Evolutionary conservation across 306 rosid genomes (phyloP), one percentile per base, ranked within the genome.

Genomic region (Heteromeles arbutifolia): DNA sequence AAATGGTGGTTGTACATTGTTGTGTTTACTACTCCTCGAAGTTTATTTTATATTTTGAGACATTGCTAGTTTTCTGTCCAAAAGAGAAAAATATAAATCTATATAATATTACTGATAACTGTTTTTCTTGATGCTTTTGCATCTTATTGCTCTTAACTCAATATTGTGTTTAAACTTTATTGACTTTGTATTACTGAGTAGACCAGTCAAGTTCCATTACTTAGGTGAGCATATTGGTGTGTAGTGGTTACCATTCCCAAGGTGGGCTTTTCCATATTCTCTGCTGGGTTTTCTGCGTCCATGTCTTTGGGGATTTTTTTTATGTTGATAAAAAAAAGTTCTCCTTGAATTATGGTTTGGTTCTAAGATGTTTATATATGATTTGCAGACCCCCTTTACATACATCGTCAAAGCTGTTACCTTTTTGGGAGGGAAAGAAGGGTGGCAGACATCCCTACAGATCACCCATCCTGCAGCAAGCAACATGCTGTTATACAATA

Each of bases 401-500:
- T 95, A 81, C 97, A 95, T 82, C 97, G 97, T 52, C 97, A 95
- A 90, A 95, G 97, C 75, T 92, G 93, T 77, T 95, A 95, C 81
- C 97, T 95, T 64, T 95, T 95, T 74, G 99, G 99, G 84, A 90
- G 99, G 84, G 98, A 95, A 83, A 87, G 99, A 83, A 88, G 97
- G 88, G 97, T 95, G 70, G 99, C 99, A 61, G 97, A 92, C 79
- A 75, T 95, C 75, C 99, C 99, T 45, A 95, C 99, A 21, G 97
- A 95, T 87, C 99, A 95, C 78, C 99, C 99, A 7, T 92, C 99
- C 64, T 95, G 97, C 86, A 92, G 99, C 96, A 95, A 95, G 85
- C 99, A 95, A 83, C 97, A 95, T 73, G 97, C 99, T 78, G 96
- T 95, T 75, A 92, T 95, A 83, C 99, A 95, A 67, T 95, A 74